Percentiles rank a stretch among this genome's conserved stretches.
These are phyloP conservation scores for Ilex paraguariensis DNA, from an alignment of 305 asterid genomes.

Conservation along the genomic window DNA sequence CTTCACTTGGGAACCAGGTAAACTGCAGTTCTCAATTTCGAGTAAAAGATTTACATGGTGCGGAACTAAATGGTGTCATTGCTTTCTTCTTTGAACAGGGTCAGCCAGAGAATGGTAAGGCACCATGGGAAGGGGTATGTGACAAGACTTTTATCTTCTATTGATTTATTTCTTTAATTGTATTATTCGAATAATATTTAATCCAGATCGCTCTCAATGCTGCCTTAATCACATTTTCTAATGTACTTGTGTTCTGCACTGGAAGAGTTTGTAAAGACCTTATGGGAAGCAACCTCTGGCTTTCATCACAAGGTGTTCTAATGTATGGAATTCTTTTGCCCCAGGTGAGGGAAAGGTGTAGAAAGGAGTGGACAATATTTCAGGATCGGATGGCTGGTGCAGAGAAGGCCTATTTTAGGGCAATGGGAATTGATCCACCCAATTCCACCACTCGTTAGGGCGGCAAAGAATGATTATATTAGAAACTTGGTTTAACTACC, in stretches of 20 bases:
- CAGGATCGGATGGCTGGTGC: slow-evolving; percentile 70
- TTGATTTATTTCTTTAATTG: not conserved
- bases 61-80: not conserved
- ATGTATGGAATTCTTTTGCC: slow-evolving; percentile 2
- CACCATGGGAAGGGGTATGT: slow-evolving; percentile 97
- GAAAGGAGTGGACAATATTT: slow-evolving; percentile 78
- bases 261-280: not conserved
- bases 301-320: not conserved
- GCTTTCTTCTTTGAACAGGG: slow-evolving; percentile 43
- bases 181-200: not conserved
- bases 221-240: not conserved
- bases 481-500: too few species aligned
- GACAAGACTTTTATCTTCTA: not conserved
- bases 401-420: slow-evolving; percentile 57
- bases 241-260: not conserved
- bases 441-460: slow-evolving; percentile 6
- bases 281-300: not conserved
- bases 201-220: not conserved
- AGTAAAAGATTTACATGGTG: not conserved
- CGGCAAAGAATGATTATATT: too few species aligned
- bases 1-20: slow-evolving; percentile 96
- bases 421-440: slow-evolving; percentile 64
- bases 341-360: slow-evolving; percentile 88
- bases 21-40: not conserved
- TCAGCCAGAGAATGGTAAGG: slow-evolving; percentile 67